Evolutionary conservation across 108 stramenopile genomes (phyloP).

Genomic region (Stephanodiscus triporus): DNA sequence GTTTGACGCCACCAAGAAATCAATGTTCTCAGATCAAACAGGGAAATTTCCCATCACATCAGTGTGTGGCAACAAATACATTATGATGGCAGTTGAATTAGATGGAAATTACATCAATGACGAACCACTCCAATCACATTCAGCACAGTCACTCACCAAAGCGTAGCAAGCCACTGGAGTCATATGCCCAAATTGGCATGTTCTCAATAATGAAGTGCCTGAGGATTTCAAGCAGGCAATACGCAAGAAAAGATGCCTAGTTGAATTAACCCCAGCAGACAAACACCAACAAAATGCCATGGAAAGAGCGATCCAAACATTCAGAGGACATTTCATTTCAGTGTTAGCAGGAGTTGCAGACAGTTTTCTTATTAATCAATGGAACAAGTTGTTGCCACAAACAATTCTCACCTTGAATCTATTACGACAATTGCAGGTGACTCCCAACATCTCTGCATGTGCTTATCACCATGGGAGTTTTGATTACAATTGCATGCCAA

Average conservation of each 20-base stretch:
- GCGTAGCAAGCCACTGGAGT: background rate
- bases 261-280: conserved; percentile 42
- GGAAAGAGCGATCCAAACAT: conserved; percentile 56
- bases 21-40: conserved; percentile 25
- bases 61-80: conserved; percentile 4
- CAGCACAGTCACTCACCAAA: background rate
- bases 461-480: conserved; percentile 4
- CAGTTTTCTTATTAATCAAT: too few relatives aligned
- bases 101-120: conserved; percentile 1
- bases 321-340: conserved; percentile 18
- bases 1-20: background rate
- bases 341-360: conserved; percentile 35
- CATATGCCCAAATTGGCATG: background rate
- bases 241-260: background rate
- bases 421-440: background rate
- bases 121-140: background rate
- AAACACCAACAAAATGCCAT: conserved; percentile 49
- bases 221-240: background rate
- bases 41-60: conserved; percentile 12
- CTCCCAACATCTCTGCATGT: too few relatives aligned
- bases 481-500: conserved; percentile 51
- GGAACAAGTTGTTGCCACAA: too few relatives aligned
- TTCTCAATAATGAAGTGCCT: too few relatives aligned
- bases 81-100: conserved; percentile 2
- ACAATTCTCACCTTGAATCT: conserved; percentile 19